Percentiles rank a stretch among this genome's conserved stretches.
These are phyloP conservation scores for Claviceps monticola DNA, from an alignment of 2,329 filamentous ascomycete species.

Conservation along the genomic window DNA sequence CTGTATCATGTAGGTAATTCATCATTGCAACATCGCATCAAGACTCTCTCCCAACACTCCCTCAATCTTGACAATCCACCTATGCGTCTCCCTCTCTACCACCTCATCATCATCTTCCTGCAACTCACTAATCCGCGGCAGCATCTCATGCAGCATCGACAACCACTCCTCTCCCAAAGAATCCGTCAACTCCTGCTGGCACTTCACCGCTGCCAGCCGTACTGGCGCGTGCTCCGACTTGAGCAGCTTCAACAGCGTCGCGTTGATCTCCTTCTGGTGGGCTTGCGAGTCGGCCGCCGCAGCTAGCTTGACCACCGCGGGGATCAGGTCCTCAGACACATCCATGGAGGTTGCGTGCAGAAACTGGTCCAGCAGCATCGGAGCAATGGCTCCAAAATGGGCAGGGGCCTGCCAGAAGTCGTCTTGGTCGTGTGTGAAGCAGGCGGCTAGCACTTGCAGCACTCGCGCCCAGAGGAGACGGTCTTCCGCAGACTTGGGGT, in stretches of 20 bases:
- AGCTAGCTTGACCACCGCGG: conserved; percentile 67
- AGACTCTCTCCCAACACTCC: conserved; percentile 78
- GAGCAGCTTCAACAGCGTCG: conserved; percentile 61
- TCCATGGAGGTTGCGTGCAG: conserved; percentile 30
- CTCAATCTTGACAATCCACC: conserved; percentile 87
- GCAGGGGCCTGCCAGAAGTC: conserved; percentile 91
- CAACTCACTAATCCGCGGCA: conserved; percentile 89
- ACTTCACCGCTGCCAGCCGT: conserved; percentile 68
- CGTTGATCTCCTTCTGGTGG: conserved; percentile 84
- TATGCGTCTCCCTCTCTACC: conserved; percentile 77
- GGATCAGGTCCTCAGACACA: conserved; percentile 44
- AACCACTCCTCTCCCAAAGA: conserved; percentile 88
- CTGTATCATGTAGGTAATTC: not conserved
- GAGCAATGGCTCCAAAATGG: conserved; percentile 63
- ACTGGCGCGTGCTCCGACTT: conserved; percentile 58
- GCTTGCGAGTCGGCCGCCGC: conserved; percentile 70
- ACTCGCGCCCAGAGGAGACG: conserved; percentile 53
- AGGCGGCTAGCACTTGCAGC: conserved; percentile 56
- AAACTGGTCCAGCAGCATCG: conserved; percentile 56
- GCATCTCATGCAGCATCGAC: conserved; percentile 79
- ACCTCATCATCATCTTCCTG: conserved; percentile 93
- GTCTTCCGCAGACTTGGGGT: conserved; percentile 36
- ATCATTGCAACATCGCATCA: conserved; percentile 78
- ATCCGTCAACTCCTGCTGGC: conserved; percentile 67
- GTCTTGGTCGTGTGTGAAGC: conserved; percentile 82